Percentiles rank a stretch among this genome's conserved stretches.
phyloP scores from a whole-genome alignment of 1,284 basidiomycete genomes.

The Moesziomyces antarcticus region DNA sequence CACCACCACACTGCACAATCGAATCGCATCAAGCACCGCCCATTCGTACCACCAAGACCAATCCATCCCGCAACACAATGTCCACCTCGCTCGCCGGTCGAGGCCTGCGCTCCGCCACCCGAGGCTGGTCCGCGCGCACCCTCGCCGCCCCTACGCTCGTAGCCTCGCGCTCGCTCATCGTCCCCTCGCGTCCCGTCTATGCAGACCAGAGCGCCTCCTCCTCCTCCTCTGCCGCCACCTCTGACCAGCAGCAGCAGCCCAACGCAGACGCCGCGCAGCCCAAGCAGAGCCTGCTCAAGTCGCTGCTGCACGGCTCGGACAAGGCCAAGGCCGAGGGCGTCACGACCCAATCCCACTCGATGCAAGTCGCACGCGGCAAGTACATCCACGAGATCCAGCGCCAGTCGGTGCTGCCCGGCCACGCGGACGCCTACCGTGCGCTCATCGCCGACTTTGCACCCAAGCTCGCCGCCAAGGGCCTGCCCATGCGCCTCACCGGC shows the following conservation, averaged over 20 bases:
- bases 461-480: constrained; percentile 43
- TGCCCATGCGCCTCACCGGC: constrained; percentile 49
- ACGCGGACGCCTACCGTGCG: constrained; percentile 52
- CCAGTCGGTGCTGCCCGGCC: constrained; percentile 55
- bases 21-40: no score
- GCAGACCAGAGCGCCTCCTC: constrained; percentile 10
- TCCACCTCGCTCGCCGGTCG: constrained; percentile 21
- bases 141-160: constrained; percentile 5
- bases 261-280: constrained; percentile 10
- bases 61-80: constrained; percentile 4
- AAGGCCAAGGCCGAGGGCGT: constrained; percentile 51
- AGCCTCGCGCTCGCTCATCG: constrained; percentile 35
- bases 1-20: background rate
- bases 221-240: background rate
- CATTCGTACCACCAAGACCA: no score
- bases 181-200: constrained; percentile 19
- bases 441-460: constrained; percentile 55
- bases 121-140: constrained; percentile 13
- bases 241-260: constrained; percentile 4
- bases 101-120: constrained; percentile 27
- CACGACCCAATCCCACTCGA: constrained; percentile 46
- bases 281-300: constrained; percentile 51
- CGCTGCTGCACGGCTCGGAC: constrained; percentile 59
- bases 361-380: constrained; percentile 55
- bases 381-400: constrained; percentile 65